Evolutionary conservation across 768 basidiomycete species (phyloP).

Genomic region (Podaxis rugospora): DNA sequence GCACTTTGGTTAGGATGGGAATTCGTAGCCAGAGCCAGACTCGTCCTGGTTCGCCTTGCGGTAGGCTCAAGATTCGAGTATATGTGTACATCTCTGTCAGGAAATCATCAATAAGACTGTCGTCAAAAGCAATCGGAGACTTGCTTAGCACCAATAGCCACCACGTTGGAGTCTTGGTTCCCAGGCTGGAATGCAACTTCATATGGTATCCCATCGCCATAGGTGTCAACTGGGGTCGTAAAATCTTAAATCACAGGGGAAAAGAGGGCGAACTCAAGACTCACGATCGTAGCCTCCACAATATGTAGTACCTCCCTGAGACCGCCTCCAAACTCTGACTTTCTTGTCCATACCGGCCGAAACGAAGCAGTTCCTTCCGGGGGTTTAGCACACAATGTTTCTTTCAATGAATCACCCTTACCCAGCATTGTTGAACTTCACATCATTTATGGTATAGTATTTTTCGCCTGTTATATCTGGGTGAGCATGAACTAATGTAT

Average conservation of each 20-base stretch:
- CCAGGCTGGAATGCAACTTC: conserved; percentile 44
- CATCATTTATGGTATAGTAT: conserved; percentile 52
- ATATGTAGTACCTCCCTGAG: conserved; percentile 1
- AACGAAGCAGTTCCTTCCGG: conserved; percentile 1
- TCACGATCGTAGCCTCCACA: conserved; percentile 6
- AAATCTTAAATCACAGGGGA: not conserved
- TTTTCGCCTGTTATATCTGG: conserved; percentile 22
- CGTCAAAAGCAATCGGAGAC: conserved; percentile 1
- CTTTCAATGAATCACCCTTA: conserved; percentile 16
- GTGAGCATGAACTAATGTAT: not conserved
- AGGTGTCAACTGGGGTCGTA: conserved; percentile 8
- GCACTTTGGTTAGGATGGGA: conserved; percentile 20
- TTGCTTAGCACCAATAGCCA: conserved; percentile 39
- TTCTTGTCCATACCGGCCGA: conserved; percentile 12
- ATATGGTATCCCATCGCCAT: conserved; percentile 26
- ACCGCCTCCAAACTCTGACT: conserved; percentile 4
- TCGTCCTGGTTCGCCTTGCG: conserved; percentile 9
- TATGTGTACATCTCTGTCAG: conserved; percentile 21
- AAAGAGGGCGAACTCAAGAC: conserved; percentile 5
- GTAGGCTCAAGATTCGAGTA: conserved; percentile 17
- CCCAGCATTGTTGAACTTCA: conserved; percentile 50
- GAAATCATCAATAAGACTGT: conserved; percentile 11
- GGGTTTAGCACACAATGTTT: not conserved
- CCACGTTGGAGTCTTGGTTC: conserved; percentile 23
- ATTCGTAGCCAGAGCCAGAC: conserved; percentile 16